These are phyloP conservation scores for Clarireedia homoeocarpa DNA, from an alignment of 2,329 filamentous ascomycete species.

Conservation along the genomic window DNA sequence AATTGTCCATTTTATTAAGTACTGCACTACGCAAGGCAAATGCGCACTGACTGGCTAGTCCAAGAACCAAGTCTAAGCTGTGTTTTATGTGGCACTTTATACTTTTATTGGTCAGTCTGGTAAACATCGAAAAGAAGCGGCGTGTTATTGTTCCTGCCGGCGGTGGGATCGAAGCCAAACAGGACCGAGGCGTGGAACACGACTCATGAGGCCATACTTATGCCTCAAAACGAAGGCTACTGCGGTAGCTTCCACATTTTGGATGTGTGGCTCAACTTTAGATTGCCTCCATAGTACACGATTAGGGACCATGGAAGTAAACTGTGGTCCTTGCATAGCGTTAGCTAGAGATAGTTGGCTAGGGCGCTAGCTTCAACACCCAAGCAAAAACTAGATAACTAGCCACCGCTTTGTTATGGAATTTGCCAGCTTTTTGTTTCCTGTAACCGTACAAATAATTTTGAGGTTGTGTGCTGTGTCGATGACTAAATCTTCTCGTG, in stretches of 20 bases:
- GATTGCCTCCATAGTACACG: no score
- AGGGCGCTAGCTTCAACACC: no score
- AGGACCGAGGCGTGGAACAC: no score
- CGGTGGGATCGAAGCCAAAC: not conserved
- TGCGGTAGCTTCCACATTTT: no score
- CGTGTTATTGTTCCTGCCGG: not conserved
- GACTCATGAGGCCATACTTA: no score
- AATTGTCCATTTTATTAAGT: not conserved
- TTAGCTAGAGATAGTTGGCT: no score
- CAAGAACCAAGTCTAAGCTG: not conserved
- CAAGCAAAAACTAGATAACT: constrained; percentile 16
- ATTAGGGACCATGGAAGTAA: no score
- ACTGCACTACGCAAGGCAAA: not conserved
- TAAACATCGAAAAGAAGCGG: not conserved
- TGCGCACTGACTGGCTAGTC: not conserved
- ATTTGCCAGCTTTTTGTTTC: constrained; percentile 53
- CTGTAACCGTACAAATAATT: constrained; percentile 55
- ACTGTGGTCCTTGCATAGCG: no score
- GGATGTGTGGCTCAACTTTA: no score
- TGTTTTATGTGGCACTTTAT: not conserved
- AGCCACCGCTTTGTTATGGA: constrained; percentile 53
- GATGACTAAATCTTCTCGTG: constrained; percentile 49
- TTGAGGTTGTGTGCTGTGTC: constrained; percentile 73
- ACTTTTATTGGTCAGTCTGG: not conserved
- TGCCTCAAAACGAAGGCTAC: no score